Percentiles rank a stretch among this genome's conserved stretches.
These are phyloP conservation scores for Protostelium mycophagum DNA, from an alignment of 78 protist genomes.

Conservation along the genomic window DNA sequence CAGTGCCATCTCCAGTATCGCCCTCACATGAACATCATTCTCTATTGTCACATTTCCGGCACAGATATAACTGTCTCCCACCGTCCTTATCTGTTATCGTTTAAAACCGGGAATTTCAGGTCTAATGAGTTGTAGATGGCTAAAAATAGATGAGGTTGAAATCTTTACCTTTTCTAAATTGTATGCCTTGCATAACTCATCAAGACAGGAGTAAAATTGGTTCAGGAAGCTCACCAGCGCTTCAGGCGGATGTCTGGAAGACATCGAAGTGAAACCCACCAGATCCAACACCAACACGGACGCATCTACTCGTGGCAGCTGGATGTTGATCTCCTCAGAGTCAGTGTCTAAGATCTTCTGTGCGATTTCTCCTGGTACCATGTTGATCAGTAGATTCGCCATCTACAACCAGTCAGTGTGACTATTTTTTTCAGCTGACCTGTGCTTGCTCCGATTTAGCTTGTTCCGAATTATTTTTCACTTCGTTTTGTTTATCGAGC, in stretches of 20 bases:
- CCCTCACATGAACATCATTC: neutral
- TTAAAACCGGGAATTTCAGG: too few relatives aligned
- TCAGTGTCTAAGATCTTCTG: neutral
- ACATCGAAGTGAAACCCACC: neutral
- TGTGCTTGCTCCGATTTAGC: neutral
- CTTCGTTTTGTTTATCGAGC: neutral
- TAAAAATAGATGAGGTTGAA: too few relatives aligned
- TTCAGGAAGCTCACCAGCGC: neutral
- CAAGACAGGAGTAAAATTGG: neutral
- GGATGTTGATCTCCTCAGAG: neutral
- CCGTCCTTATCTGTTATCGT: neutral
- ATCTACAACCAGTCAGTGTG: neutral
- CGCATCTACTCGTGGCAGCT: neutral
- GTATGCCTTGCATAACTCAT: neutral
- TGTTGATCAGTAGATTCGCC: neutral
- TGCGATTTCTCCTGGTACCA: neutral
- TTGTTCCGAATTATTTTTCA: neutral
- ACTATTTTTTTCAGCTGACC: neutral
- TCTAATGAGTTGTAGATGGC: too few relatives aligned
- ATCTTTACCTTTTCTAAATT: neutral
- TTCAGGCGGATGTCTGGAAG: neutral
- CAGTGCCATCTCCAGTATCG: neutral
- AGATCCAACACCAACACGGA: neutral
- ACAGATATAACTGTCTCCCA: neutral
- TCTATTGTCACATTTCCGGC: neutral